These are phyloP conservation scores for Diaporthe destruens DNA, from an alignment of 2,329 filamentous ascomycete species.

Conservation along the genomic window DNA sequence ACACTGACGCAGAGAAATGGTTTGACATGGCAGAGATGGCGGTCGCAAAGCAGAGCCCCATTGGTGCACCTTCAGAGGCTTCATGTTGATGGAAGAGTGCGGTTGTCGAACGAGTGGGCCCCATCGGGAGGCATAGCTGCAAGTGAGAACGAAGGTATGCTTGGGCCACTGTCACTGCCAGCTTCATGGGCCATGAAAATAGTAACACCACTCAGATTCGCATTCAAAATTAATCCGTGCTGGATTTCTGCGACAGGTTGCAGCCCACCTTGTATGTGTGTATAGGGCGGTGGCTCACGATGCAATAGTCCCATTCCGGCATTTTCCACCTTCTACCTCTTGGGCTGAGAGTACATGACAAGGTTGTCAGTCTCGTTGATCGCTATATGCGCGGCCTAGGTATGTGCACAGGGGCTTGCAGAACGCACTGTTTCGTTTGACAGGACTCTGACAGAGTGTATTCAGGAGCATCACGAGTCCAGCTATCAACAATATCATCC, in stretches of 20 bases:
- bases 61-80: conserved; percentile 36
- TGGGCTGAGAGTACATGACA: conserved; percentile 87
- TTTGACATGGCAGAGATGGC: conserved; percentile 12
- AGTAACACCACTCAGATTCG: conserved; percentile 60
- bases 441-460: conserved; percentile 4
- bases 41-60: conserved; percentile 1
- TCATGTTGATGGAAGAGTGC: conserved; percentile 48
- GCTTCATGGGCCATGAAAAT: not conserved
- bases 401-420: conserved; percentile 50
- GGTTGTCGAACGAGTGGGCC: conserved; percentile 83
- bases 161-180: not conserved
- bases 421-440: conserved; percentile 34
- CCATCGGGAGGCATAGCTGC: conserved; percentile 78
- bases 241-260: conserved; percentile 79
- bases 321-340: conserved; percentile 93
- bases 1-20: conserved; percentile 5
- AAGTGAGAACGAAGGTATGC: conserved; percentile 65
- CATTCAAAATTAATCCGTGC: conserved; percentile 77
- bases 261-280: conserved; percentile 40
- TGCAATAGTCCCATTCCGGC: conserved; percentile 80
- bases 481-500: conserved; percentile 87
- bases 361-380: conserved; percentile 87
- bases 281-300: conserved; percentile 27
- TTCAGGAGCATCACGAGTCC: conserved; percentile 81
- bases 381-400: conserved; percentile 86